Evolutionary conservation across 345 rosid genomes (phyloP).

Genomic region (Bruguiera gymnorhiza): DNA sequence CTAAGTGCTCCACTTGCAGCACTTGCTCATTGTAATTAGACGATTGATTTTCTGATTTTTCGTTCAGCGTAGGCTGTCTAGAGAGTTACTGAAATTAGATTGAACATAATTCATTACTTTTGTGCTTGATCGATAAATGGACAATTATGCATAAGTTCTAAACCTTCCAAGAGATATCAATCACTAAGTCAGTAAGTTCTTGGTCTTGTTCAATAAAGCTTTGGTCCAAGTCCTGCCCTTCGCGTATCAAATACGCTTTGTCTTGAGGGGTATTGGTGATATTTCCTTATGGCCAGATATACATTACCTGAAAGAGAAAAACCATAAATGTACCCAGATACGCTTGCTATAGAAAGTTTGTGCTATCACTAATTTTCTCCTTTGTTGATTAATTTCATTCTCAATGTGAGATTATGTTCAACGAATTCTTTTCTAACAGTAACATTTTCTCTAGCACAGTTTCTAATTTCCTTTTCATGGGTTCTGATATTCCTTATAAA

Average conservation of each 20-base stretch:
- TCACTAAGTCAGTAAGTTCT: too few relatives aligned
- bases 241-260: not conserved
- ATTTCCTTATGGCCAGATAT: slow-evolving; percentile 8
- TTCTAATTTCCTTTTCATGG: not conserved
- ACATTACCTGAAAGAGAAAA: slow-evolving; percentile 8
- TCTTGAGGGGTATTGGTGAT: slow-evolving; percentile 8
- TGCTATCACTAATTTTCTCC: slow-evolving; percentile 11
- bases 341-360: slow-evolving; percentile 15
- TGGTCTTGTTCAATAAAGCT: too few relatives aligned
- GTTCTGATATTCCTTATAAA: slow-evolving; percentile 16
- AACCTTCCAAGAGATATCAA: too few relatives aligned
- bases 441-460: not conserved
- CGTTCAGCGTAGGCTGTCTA: too few relatives aligned
- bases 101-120: too few relatives aligned
- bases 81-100: too few relatives aligned
- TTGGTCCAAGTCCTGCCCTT: too few relatives aligned
- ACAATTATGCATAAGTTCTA: too few relatives aligned
- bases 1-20: too few relatives aligned
- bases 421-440: slow-evolving; percentile 10
- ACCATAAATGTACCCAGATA: slow-evolving; percentile 14
- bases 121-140: too few relatives aligned
- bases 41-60: too few relatives aligned
- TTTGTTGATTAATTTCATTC: slow-evolving; percentile 12
- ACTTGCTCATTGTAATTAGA: too few relatives aligned
- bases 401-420: slow-evolving; percentile 5